phyloP scores from a whole-genome alignment of 257 asterid species.

The Solanum appendiculatum region DNA sequence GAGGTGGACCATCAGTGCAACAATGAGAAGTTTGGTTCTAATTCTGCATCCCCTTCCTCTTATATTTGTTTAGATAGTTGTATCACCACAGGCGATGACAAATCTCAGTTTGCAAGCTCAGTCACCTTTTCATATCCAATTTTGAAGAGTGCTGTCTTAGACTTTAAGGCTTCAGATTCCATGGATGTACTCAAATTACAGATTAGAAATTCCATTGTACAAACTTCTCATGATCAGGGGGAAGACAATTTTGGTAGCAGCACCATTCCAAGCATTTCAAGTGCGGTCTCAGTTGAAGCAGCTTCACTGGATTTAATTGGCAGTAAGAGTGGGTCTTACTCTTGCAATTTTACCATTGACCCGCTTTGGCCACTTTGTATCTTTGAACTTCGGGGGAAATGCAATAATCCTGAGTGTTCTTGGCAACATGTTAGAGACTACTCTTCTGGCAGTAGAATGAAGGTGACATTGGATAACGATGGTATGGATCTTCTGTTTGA shows the following conservation, averaged over 20 bases:
- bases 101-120: conserved; percentile 8
- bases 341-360: conserved; percentile 27
- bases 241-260: background rate
- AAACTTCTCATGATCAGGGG: background rate
- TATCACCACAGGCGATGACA: conserved; percentile 2
- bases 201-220: conserved; percentile 9
- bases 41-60: conserved; percentile 5
- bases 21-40: conserved; percentile 7
- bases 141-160: conserved; percentile 19
- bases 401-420: conserved; percentile 39
- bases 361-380: conserved; percentile 45
- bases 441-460: background rate
- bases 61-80: background rate
- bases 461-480: background rate
- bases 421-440: conserved; percentile 37
- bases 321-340: conserved; percentile 26
- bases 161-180: conserved; percentile 10
- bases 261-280: background rate
- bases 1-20: conserved; percentile 3
- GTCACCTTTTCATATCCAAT: conserved; percentile 12
- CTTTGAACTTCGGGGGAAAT: conserved; percentile 47
- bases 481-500: conserved; percentile 9
- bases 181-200: conserved; percentile 4
- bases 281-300: background rate
- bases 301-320: conserved; percentile 3